Conservation (phyloP, 2,329 filamentous ascomycete genomes). For the Cladosporium cucumerinum region DNA sequence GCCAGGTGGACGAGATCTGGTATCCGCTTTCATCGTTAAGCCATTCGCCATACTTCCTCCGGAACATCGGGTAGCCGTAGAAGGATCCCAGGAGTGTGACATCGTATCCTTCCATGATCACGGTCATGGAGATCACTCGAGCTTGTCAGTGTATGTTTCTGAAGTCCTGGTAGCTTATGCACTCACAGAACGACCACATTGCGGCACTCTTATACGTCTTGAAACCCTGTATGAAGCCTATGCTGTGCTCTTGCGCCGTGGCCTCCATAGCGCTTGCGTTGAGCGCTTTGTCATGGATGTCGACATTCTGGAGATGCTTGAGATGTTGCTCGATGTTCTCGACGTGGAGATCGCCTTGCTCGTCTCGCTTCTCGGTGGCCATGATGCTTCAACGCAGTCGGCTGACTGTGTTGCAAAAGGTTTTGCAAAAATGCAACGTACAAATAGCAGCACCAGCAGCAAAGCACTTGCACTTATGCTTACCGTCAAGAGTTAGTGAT, state of each 20-base stretch:
- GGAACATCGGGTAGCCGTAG: conserved; percentile 34
- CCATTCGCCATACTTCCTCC: conserved; percentile 38
- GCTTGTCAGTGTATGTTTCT: not conserved
- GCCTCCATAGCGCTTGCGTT: conserved; percentile 38
- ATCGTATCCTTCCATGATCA: conserved; percentile 44
- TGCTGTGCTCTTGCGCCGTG: conserved; percentile 48
- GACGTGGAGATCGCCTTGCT: not conserved
- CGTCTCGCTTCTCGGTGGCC: conserved; percentile 1
- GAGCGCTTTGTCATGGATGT: conserved; percentile 14
- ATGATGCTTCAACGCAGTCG: not conserved
- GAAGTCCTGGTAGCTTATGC: not conserved
- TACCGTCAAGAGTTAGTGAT: not conserved
- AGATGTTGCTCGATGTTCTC: conserved; percentile 6
- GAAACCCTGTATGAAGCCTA: conserved; percentile 67
- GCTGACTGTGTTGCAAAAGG: not conserved
- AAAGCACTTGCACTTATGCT: not conserved
- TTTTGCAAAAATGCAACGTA: not conserved
- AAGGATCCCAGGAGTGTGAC: conserved; percentile 33
- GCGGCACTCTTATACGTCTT: conserved; percentile 83
- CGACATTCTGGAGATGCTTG: conserved; percentile 14
- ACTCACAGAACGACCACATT: conserved; percentile 58
- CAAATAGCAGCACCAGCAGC: not conserved
- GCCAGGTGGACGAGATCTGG: conserved; percentile 54
- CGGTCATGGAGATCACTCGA: conserved; percentile 30
- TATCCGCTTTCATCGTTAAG: conserved; percentile 32